Conservation (phyloP, 2,329 filamentous ascomycete genomes). For the Fusarium nelsonii region DNA sequence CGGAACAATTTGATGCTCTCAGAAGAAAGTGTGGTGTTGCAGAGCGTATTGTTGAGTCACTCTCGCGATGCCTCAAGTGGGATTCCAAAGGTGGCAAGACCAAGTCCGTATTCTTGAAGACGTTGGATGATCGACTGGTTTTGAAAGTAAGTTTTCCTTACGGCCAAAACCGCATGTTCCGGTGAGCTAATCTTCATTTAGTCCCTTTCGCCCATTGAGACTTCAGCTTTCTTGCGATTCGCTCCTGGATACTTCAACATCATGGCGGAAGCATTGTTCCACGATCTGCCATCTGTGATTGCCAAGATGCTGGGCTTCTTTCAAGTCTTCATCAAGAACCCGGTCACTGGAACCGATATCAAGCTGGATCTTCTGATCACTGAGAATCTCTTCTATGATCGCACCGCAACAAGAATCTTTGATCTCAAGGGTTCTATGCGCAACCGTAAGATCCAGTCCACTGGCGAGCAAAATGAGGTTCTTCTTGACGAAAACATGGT, state of each 20-base stretch:
- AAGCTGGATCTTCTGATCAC: conserved; percentile 95
- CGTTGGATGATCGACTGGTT: conserved; percentile 92
- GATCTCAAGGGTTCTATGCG: conserved; percentile 99
- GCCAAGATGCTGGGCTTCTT: conserved; percentile 99
- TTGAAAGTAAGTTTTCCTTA: conserved; percentile 69
- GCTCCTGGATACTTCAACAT: conserved; percentile 97
- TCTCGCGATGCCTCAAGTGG: conserved; percentile 97
- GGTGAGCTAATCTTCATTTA: conserved; percentile 57
- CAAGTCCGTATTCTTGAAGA: conserved; percentile 97
- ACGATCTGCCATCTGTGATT: conserved; percentile 94
- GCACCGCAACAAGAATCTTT: conserved; percentile 88
- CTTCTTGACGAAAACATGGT: conserved; percentile 98
- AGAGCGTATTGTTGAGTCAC: conserved; percentile 92
- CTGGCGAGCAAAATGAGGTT: conserved; percentile 95
- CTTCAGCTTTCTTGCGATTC: conserved; percentile 92
- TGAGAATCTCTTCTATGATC: conserved; percentile 98
- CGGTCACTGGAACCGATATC: conserved; percentile 89
- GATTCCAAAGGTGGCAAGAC: conserved; percentile 98
- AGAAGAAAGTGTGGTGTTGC: conserved; percentile 92
- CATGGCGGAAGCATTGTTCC: conserved; percentile 96
- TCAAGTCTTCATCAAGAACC: conserved; percentile 97
- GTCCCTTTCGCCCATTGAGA: conserved; percentile 90
- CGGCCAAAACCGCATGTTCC: not conserved
- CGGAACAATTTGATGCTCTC: conserved; percentile 96
- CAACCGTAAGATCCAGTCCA: conserved; percentile 96